phyloP scores from a whole-genome alignment of 257 asterid genomes.

The Gentiana dahurica region DNA sequence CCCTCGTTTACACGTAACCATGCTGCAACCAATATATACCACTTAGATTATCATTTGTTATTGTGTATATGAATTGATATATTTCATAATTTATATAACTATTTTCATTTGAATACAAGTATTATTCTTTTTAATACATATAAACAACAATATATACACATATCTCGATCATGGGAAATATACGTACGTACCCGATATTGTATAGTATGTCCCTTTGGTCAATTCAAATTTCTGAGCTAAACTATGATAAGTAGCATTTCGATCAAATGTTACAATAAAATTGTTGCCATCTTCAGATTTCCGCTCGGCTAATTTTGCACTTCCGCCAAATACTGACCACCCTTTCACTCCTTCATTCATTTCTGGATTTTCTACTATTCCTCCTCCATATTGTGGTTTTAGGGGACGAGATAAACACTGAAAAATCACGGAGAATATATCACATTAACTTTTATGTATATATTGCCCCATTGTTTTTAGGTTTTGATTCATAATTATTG shows the following conservation, averaged over 20 bases:
- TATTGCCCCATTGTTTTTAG: too few species aligned
- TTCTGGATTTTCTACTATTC: conserved; percentile 50
- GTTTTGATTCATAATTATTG: background rate
- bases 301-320: conserved; percentile 17
- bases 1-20: conserved; percentile 66
- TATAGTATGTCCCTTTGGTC: conserved; percentile 34
- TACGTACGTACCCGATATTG: conserved; percentile 41
- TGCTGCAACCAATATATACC: conserved; percentile 15
- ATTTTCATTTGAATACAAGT: too few species aligned
- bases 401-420: conserved; percentile 49
- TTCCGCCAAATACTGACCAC: conserved; percentile 33
- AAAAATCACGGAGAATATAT: background rate
- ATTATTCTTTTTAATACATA: too few species aligned
- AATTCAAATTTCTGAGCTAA: conserved; percentile 30
- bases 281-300: conserved; percentile 33
- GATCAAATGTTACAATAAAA: conserved; percentile 28
- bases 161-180: too few species aligned
- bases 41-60: background rate
- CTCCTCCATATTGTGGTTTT: conserved; percentile 51
- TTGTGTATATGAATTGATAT: too few species aligned
- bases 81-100: too few species aligned
- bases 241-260: conserved; percentile 22
- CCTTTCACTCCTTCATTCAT: conserved; percentile 39
- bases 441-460: background rate
- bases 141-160: too few species aligned